Evolutionary conservation across 257 asterid genomes (phyloP), one percentile per base, ranked within the genome.

Genomic region (Ehretia macrophylla): DNA sequence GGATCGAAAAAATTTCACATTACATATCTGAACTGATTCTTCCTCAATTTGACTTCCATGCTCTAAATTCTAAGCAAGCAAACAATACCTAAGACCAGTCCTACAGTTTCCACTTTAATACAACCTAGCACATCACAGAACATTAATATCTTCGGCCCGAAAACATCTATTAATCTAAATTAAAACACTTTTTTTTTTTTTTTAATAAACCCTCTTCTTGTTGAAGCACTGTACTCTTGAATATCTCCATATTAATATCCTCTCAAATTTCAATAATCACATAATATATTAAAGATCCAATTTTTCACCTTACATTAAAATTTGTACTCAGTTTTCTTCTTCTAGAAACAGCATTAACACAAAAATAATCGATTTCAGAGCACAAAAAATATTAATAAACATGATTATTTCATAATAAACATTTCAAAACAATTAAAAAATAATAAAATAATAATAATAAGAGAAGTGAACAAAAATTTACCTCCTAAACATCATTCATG

Each of bases 401-500:
- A 8, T 13, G 19, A 39, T 19, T 5, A 42, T 17, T 17, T 11
- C 0, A 44, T 8, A 5, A n/a, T 14, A 47, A 12, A 32, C 44
- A 53, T 20, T 17, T 32, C 1, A 5, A 4, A 4, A 40, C 2
- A 20, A 20, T 40, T 35, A 27, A 46, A 45, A 17, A 18, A 14
- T 32, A 18, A n/a, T n/a, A n/a, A n/a, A n/a, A n/a, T n/a, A n/a
- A n/a, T n/a, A 21, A n/a, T 4, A 65, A 49, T 17, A 38, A 57
- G 11, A 45, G 59, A 53, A 65, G 32, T 44, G 47, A 21, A 23
- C 14, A 39, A 37, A 17, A 42, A 19, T 32, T 32, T 72, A 66
- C 66, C 66, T 32, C 47, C 42, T 58, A 44, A 48, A 42, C 53
- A 27, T 22, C 69, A 42, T 56, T 69, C 56, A 57, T 40, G 61